Percentiles rank a stretch among this genome's conserved stretches.
phyloP scores from a whole-genome alignment of 1,139 yeast genomes.

The Meyerozyma carpophila region DNA sequence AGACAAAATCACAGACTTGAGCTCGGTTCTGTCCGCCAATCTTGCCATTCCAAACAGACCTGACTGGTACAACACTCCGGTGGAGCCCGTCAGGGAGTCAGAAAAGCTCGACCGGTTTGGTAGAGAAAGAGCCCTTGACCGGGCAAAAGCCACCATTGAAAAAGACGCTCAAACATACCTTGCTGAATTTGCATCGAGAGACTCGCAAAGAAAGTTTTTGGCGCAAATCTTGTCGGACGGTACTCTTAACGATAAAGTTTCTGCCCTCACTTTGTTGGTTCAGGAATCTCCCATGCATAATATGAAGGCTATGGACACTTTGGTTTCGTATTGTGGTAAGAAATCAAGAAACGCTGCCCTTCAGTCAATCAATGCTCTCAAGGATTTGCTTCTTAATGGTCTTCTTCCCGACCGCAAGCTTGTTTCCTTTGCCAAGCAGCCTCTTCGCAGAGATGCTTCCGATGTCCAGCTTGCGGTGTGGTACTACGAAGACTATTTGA shows the following conservation, averaged over 20 bases:
- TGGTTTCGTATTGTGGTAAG: conserved; percentile 76
- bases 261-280: conserved; percentile 84
- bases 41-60: conserved; percentile 57
- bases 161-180: conserved; percentile 68
- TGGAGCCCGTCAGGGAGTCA: conserved; percentile 36
- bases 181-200: conserved; percentile 72
- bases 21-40: conserved; percentile 53
- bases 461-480: conserved; percentile 58
- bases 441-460: conserved; percentile 44
- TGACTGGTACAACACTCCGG: conserved; percentile 65
- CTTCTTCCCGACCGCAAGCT: conserved; percentile 84
- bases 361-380: conserved; percentile 83
- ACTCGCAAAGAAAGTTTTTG: conserved; percentile 84
- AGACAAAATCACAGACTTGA: conserved; percentile 46
- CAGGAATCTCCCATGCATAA: conserved; percentile 96
- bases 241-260: conserved; percentile 91
- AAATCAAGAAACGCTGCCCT: conserved; percentile 92
- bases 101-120: conserved; percentile 42
- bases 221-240: conserved; percentile 86
- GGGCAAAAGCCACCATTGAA: conserved; percentile 64
- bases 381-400: conserved; percentile 79
- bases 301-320: conserved; percentile 72
- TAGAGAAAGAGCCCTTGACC: conserved; percentile 52
- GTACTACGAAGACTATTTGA: conserved; percentile 87
- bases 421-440: conserved; percentile 75